A percentile compares a stretch with the other conserved stretches of the same genome.
Evolutionary conservation across 164 flowering plant species (phyloP).

Genomic region (Macadamia tetraphylla): DNA sequence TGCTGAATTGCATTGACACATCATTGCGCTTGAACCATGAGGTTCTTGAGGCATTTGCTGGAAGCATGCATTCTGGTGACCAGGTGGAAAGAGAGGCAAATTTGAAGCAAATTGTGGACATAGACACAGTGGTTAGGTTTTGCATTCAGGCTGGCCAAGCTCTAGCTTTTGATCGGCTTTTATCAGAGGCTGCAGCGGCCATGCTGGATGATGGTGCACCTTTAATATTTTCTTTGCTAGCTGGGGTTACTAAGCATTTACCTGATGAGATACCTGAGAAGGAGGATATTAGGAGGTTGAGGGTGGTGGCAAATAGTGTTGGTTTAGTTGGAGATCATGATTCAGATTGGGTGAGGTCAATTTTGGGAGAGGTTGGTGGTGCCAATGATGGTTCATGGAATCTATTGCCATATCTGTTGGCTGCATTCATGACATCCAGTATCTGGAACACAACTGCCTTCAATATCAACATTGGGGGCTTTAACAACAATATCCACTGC

Average conservation of each 20-base stretch:
- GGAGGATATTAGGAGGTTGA: slow-evolving; percentile 71
- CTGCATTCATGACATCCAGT: slow-evolving; percentile 80
- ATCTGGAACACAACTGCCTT: slow-evolving; percentile 83
- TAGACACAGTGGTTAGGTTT: slow-evolving; percentile 87
- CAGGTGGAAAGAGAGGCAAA: slow-evolving; percentile 66
- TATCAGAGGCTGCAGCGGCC: slow-evolving; percentile 80
- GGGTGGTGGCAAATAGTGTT: slow-evolving; percentile 61
- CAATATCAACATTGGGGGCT: slow-evolving; percentile 82
- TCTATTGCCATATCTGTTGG: slow-evolving; percentile 77
- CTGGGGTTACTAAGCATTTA: slow-evolving; percentile 63
- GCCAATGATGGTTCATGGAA: slow-evolving; percentile 89
- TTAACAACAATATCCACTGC: slow-evolving; percentile 90
- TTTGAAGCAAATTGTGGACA: slow-evolving; percentile 71
- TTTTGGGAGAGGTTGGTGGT: slow-evolving; percentile 77
- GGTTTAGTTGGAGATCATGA: slow-evolving; percentile 69
- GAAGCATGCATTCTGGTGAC: slow-evolving; percentile 75
- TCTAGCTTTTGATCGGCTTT: slow-evolving; percentile 65
- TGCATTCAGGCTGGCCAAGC: slow-evolving; percentile 95
- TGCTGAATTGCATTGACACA: slow-evolving; percentile 87
- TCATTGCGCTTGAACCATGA: slow-evolving; percentile 87
- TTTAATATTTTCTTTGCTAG: slow-evolving; percentile 62
- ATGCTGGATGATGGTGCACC: slow-evolving; percentile 91
- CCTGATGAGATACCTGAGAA: slow-evolving; percentile 81
- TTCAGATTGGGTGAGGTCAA: slow-evolving; percentile 77
- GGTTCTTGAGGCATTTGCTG: slow-evolving; percentile 71